Base-by-base conservation (phyloP, 495 filamentous ascomycete genomes). In the Annulohypoxylon nitens region DNA sequence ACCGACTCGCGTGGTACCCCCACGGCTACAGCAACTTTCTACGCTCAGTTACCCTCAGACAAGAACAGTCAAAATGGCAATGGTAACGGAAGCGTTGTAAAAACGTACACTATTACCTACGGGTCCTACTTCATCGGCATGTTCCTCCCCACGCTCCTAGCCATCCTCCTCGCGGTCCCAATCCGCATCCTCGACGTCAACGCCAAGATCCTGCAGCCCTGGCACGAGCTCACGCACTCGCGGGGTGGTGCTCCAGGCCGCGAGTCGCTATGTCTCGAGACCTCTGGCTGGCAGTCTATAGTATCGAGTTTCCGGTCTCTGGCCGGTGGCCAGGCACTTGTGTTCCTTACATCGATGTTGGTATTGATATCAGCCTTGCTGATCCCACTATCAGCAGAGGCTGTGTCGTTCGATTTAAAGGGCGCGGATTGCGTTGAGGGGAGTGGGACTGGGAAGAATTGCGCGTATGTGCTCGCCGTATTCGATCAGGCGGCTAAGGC, bases 141-240 rank as follows among this genome's bases (percentile, higher is more conserved):
- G 61, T 81, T 83, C 67, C 74, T 81, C 14, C 76, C 81, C 2
- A 75, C 80, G 10, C 36, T 83, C 18, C 36, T 80, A 5, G 72
- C 75, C 64, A 75, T 74, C 48, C 43, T 78, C 10, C 70, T 83
- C 14, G 76, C 76, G 0, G 76, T 81, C 25, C 78, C 80, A 2
- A 66, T 83, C 18, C 77, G 76, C 39, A 80, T 81, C 67, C 75
- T 83, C 43, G 76, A 81, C 75, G 58, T 72, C 39, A 76, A 74
- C 48, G 79, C 79, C 41, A 81, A 81, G 70, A 72, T 76, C 54
- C 70, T 78, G 20, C 77, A 81, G 71, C 81, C 81, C 0, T 83
- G 76, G 77, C 78, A 81, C 59, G 79, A 74, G 50, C 69, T 83
- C 23, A 75, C 80, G 25, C 71, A 72, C 37, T 57, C 41, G 10